Conservation (phyloP, 1,139 yeast genomes). For the Ogataea hybrid region DNA sequence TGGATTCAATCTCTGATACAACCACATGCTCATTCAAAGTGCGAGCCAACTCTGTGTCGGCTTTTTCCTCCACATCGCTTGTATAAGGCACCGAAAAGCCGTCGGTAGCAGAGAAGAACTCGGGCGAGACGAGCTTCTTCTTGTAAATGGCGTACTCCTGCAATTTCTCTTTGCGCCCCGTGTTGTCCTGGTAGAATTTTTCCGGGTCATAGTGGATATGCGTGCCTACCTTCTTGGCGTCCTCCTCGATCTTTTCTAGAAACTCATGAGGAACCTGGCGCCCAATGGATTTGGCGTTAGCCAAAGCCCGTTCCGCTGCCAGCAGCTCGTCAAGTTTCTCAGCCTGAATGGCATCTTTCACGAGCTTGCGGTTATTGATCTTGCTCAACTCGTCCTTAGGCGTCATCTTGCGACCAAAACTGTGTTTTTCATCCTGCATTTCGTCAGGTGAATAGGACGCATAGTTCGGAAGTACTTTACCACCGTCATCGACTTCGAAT, state of each 20-base stretch:
- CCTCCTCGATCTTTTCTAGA: conserved; percentile 39
- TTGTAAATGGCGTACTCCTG: conserved; percentile 47
- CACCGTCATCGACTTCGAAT: conserved; percentile 60
- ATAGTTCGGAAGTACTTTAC: conserved; percentile 58
- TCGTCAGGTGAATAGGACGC: conserved; percentile 38
- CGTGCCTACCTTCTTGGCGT: conserved; percentile 32
- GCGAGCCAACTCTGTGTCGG: conserved; percentile 64
- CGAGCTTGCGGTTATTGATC: conserved; percentile 33
- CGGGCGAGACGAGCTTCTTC: conserved; percentile 42
- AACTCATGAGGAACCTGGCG: conserved; percentile 44
- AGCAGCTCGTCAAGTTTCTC: conserved; percentile 54
- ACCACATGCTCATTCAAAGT: conserved; percentile 56
- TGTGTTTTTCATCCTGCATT: conserved; percentile 7
- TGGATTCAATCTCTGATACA: conserved; percentile 63
- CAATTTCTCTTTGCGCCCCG: conserved; percentile 48
- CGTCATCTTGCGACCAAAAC: conserved; percentile 12
- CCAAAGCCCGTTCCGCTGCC: conserved; percentile 59
- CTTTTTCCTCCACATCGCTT: conserved; percentile 65
- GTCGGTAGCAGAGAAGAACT: conserved; percentile 32
- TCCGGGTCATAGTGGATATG: conserved; percentile 46
- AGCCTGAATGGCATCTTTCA: conserved; percentile 46
- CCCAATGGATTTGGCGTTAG: conserved; percentile 56
- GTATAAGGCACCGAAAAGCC: conserved; percentile 53
- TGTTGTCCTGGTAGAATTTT: conserved; percentile 47
- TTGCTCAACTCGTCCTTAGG: conserved; percentile 23